Evolutionary conservation across 257 asterid genomes (phyloP).

Genomic region (Lantana camara): DNA sequence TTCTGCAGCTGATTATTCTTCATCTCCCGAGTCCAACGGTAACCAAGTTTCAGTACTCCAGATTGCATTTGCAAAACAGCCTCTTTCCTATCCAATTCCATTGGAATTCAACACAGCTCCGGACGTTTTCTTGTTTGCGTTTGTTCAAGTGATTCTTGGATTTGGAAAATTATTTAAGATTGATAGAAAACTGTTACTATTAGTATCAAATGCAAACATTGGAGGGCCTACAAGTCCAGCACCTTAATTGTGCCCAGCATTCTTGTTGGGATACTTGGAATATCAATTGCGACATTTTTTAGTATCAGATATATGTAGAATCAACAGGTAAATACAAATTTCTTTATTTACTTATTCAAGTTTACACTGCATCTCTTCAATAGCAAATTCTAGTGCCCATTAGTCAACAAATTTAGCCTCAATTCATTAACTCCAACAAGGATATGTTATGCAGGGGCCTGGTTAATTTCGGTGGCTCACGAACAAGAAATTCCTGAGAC

Average conservation of each 20-base stretch:
- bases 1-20: constrained; percentile 48
- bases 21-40: constrained; percentile 35
- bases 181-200: constrained; percentile 51
- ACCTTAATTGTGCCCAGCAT: constrained; percentile 73
- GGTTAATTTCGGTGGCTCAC: background rate
- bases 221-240: constrained; percentile 90
- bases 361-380: background rate
- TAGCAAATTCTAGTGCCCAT: background rate
- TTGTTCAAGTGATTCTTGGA: constrained; percentile 66
- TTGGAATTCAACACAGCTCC: constrained; percentile 70
- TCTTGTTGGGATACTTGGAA: constrained; percentile 78
- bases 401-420: background rate
- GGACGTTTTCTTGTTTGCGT: constrained; percentile 71
- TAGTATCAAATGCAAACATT: constrained; percentile 85
- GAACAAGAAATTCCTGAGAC: background rate
- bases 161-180: constrained; percentile 58
- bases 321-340: background rate
- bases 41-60: constrained; percentile 56
- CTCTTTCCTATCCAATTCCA: constrained; percentile 37
- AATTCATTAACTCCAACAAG: background rate
- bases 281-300: constrained; percentile 70
- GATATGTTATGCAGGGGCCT: background rate
- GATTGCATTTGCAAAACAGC: constrained; percentile 69
- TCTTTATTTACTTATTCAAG: background rate
- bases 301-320: constrained; percentile 60